phyloP scores from a whole-genome alignment of 345 rosid species.

The Orychophragmus violaceus region DNA sequence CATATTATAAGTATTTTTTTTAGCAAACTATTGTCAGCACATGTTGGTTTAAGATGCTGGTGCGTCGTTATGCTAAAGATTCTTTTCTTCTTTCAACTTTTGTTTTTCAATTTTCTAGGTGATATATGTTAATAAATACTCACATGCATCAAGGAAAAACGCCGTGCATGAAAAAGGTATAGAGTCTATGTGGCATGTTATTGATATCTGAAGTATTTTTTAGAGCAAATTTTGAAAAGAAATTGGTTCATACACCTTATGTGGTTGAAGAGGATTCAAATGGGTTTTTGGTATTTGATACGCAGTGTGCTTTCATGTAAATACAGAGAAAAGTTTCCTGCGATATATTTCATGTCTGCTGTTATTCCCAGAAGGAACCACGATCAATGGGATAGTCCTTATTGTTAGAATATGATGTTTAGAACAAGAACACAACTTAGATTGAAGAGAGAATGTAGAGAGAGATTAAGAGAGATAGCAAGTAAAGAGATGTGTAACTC shows the following conservation, averaged over 20 bases:
- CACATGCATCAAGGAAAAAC: conserved; percentile 73
- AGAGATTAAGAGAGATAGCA: too few species aligned
- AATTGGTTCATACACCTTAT: not conserved
- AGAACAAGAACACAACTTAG: too few species aligned
- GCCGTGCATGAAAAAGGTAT: conserved; percentile 93
- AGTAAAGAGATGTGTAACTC: too few species aligned
- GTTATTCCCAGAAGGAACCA: conserved; percentile 97
- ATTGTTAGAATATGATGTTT: too few species aligned
- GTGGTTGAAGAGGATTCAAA: conserved; percentile 12
- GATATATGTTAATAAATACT: conserved; percentile 91
- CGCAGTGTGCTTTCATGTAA: conserved; percentile 86
- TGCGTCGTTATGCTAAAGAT: not conserved
- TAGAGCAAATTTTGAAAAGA: not conserved
- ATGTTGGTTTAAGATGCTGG: not conserved
- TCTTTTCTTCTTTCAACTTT: not conserved
- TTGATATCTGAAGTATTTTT: not conserved
- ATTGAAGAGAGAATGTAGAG: too few species aligned
- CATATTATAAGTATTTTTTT: not conserved
- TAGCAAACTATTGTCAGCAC: not conserved
- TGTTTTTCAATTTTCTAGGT: conserved; percentile 49
- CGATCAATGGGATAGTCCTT: conserved; percentile 76
- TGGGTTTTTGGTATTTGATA: conserved; percentile 61
- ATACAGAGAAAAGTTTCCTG: conserved; percentile 97
- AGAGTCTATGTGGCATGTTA: conserved; percentile 36
- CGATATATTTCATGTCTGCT: conserved; percentile 72